Conservation (phyloP, 192 early-diverging fungal genomes). For the Umbelopsis isabellina region DNA sequence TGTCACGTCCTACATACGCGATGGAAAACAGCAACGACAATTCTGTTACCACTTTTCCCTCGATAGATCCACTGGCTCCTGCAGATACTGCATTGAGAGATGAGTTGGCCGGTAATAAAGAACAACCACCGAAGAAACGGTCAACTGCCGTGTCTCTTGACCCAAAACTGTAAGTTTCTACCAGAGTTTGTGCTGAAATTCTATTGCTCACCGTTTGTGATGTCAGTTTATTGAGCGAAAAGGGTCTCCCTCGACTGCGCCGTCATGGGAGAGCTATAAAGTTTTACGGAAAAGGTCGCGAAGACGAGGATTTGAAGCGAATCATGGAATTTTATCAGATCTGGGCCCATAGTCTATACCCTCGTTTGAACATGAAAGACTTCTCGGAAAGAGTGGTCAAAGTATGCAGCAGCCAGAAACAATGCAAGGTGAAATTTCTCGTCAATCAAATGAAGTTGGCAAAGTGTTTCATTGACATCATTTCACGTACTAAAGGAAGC, state of each 20-base stretch:
- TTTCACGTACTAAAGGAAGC: conserved; percentile 6
- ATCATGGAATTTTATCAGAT: conserved; percentile 39
- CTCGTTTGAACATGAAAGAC: conserved; percentile 32
- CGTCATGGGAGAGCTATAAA: conserved; percentile 8
- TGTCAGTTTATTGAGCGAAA: conserved; percentile 5
- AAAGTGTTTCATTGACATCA: too few species aligned
- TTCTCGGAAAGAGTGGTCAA: conserved; percentile 26
- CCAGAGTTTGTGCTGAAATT: neutral
- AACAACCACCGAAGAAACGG: neutral
- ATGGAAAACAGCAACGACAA: neutral
- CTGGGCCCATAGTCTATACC: conserved; percentile 36
- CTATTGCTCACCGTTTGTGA: neutral
- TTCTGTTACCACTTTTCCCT: neutral
- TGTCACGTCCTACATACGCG: neutral
- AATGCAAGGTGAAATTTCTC: conserved; percentile 3
- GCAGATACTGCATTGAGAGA: neutral
- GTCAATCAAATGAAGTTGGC: too few species aligned
- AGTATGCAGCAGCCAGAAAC: conserved; percentile 12
- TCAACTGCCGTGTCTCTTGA: neutral
- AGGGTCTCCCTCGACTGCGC: conserved; percentile 12
- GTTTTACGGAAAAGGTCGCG: conserved; percentile 23
- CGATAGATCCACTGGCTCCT: conserved; percentile 2
- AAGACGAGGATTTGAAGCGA: conserved; percentile 25
- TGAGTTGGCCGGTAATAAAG: neutral
- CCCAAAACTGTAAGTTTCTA: conserved; percentile 14